These are phyloP conservation scores for Cicer arietinum DNA, from an alignment of 306 rosid species.

Conservation along the genomic window DNA sequence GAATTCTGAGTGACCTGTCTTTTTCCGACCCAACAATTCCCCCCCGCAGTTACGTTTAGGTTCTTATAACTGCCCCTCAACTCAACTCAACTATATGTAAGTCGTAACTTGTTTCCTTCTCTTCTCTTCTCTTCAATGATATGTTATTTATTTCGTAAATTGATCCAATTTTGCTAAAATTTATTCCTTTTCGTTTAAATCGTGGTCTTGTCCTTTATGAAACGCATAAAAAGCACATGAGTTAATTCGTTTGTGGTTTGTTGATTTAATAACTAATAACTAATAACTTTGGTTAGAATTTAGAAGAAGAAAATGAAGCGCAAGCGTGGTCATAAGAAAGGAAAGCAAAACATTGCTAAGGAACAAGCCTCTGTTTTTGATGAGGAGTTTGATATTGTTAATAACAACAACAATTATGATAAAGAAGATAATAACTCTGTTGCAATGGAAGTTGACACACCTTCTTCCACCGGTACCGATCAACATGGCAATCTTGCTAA, in stretches of 20 bases:
- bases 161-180: neutral
- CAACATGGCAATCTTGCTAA: slow-evolving; percentile 67
- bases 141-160: neutral
- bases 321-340: slow-evolving; percentile 83
- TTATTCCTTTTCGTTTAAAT: neutral
- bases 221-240: slow-evolving; percentile 10
- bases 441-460: slow-evolving; percentile 76
- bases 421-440: slow-evolving; percentile 66
- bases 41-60: neutral
- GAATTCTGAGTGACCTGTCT: neutral
- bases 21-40: neutral
- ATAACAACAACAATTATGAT: slow-evolving; percentile 23
- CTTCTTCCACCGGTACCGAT: slow-evolving; percentile 84
- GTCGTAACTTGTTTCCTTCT: slow-evolving; percentile 5
- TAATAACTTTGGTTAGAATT: neutral
- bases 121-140: neutral
- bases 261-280: no score
- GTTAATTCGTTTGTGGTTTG: no score
- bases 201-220: neutral
- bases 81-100: neutral
- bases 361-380: slow-evolving; percentile 64
- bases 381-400: slow-evolving; percentile 41
- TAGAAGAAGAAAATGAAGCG: slow-evolving; percentile 74
- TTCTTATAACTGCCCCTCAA: neutral
- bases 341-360: slow-evolving; percentile 46